Percentiles rank a stretch among this genome's conserved stretches.
Conservation (phyloP, 1,284 basidiomycete species). For the Microbotryum lychnidis-dioicae region DNA sequence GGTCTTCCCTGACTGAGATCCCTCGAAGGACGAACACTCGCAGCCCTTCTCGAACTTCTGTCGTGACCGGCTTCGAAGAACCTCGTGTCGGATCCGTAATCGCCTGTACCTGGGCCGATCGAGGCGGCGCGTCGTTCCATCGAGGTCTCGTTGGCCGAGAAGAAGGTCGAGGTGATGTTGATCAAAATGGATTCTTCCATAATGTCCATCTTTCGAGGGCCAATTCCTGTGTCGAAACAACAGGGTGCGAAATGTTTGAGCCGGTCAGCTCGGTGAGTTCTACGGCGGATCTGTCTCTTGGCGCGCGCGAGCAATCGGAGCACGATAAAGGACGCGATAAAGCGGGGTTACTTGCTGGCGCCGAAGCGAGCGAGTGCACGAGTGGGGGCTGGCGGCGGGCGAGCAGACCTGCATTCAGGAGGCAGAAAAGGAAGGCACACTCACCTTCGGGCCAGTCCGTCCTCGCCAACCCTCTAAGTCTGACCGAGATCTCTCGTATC, state of each 20-base stretch:
- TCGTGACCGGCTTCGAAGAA: constrained; percentile 10
- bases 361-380: too few species aligned
- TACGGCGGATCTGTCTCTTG: too few species aligned
- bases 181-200: constrained; percentile 72
- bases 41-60: constrained; percentile 9
- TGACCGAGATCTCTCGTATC: constrained; percentile 75
- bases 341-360: too few species aligned
- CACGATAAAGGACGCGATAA: too few species aligned
- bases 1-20: constrained; percentile 21
- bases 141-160: constrained; percentile 47
- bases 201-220: constrained; percentile 67
- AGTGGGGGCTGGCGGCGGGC: too few species aligned
- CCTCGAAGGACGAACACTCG: constrained; percentile 22
- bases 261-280: neutral
- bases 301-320: too few species aligned
- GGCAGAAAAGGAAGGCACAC: constrained; percentile 19
- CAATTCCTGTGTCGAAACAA: constrained; percentile 52
- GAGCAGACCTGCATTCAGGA: too few species aligned
- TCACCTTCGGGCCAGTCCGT: constrained; percentile 80
- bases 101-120: constrained; percentile 60
- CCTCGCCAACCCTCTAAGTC: constrained; percentile 59
- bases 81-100: neutral
- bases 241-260: neutral
- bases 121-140: constrained; percentile 56
- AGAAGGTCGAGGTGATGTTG: constrained; percentile 64